Base-by-base conservation (phyloP, 345 rosid genomes). In the Schrenkiella parvula region DNA sequence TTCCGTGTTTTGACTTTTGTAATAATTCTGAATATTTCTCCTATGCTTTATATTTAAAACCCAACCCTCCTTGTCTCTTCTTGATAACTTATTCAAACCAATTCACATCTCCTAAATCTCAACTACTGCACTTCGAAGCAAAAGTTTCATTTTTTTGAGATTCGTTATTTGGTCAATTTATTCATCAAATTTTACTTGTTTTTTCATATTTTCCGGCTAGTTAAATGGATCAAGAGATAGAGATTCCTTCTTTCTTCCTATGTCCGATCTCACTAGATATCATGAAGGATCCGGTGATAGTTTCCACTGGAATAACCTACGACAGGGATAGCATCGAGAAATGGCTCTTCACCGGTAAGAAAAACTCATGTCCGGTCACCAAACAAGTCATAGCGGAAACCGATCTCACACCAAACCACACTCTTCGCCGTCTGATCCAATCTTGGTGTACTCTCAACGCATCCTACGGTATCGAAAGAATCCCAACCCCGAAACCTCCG, bases 381-480 rank as follows among this genome's bases (percentile, higher is more conserved):
- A 95, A 88, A 72, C 96, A 86, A 60, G 78, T 64, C 55, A 67
- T 95, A 11, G 8, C 81, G 7, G 85, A 78, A 44, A 69, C 76
- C 42, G 98, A 93, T 8, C 79, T 95, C 13, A 93, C 96, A 0
- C 98, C 98, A 10, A 93, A 93, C 77, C 90, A 89, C 61, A 95
- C 95, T 32, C 83, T 95, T 22, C 89, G 93, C 11, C 87, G 99
- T 13, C 62, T 95, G 64, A 84, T 95, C 69, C 99, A 95, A 71
- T 86, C 96, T 10, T 95, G 99, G 99, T 95, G 99, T 74, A 88
- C 84, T 8, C 85, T 95, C 66, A 91, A 95, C 52, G 96, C 95
- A 46, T 85, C 93, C 1, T 46, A 83, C 37, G 99, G 99, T 10
- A 38, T 95, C 8, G 92, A 95, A 72, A 84, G 93, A 35, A 88